Base-by-base conservation (phyloP, 495 filamentous ascomycete species). In the Achaetomiella virescens region DNA sequence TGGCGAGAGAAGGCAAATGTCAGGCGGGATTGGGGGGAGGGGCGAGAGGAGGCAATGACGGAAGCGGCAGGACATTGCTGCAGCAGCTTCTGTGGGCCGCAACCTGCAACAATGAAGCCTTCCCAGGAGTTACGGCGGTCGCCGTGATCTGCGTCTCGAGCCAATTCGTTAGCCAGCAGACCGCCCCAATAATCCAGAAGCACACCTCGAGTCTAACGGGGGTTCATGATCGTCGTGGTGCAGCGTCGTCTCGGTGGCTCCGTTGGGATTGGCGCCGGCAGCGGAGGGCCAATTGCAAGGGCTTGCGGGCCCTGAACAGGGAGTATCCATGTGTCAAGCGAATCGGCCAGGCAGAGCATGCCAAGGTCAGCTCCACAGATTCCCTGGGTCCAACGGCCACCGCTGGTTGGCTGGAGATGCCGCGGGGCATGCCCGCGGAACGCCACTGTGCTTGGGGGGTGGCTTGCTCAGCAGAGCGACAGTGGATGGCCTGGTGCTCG, bases 251-350 rank as follows among this genome's bases (percentile, higher is more conserved):
- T 55, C 53, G 44, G 33, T 48, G 17, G 24, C 54, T 31, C 33
- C 17, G 31, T 55, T 45, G 38, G 27, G 36, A n/a, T 48, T n/a
- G 46, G 53, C 15, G 18, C 29, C 20, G 38, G 41, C 20, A 44
- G 22, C 7, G 27, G 25, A 27, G 29, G 40, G 41, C 57, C 46
- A 64, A 56, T 58, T 17, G n/a, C 49, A 53, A 31, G 14, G 14
- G 17, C 45, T 15, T 29, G 7, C 17, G 9, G 49, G 17, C 24
- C 7, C 4, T 24, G 2, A 27, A 24, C 24, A 31, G 36, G 31
- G 57, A 61, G 43, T 55, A 55, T 58, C 52, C 51, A 46, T 64
- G 48, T 58, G 58, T 47, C 55, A 64, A 47, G 54, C 35, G 50
- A 58, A 31, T 35, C 45, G 48, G 17, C 21, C 18, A 27, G 21